A percentile compares a stretch with the other conserved stretches of the same genome.
These are phyloP conservation scores for Gossypium davidsonii DNA, from an alignment of 441 rosid species.

Conservation along the genomic window DNA sequence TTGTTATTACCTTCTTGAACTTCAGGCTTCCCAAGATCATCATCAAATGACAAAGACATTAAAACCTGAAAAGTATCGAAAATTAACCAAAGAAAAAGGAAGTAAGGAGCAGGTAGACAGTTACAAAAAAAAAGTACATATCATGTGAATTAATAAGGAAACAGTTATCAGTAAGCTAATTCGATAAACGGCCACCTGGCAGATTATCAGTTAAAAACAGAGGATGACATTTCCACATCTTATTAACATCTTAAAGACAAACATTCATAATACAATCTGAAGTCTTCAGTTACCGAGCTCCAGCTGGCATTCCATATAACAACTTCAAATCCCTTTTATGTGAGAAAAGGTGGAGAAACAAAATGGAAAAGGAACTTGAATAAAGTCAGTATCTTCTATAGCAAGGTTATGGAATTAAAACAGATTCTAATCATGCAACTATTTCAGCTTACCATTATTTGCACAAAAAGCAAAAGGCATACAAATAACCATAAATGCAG, in stretches of 20 bases:
- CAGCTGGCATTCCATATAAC: neutral
- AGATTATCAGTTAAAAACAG: neutral
- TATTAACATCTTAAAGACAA: neutral
- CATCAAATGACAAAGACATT: conserved; percentile 63
- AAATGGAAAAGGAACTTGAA: neutral
- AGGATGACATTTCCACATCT: neutral
- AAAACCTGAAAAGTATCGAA: neutral
- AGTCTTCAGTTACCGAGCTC: neutral
- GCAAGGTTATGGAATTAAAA: neutral
- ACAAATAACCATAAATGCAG: neutral
- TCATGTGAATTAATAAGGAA: neutral
- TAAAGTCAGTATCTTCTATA: neutral
- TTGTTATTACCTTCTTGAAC: conserved; percentile 31
- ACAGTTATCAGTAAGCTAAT: neutral
- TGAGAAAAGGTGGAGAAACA: neutral
- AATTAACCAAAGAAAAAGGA: neutral
- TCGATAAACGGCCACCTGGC: neutral
- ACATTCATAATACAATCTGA: neutral
- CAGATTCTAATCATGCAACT: neutral
- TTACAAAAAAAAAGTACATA: neutral
- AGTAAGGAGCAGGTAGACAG: neutral
- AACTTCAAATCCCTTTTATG: neutral
- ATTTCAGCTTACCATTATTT: neutral
- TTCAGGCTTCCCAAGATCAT: conserved; percentile 50
- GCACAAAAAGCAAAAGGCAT: neutral